Conservation (phyloP, 371 early-diverging fungal genomes). For the Chytridium lagenaria region DNA sequence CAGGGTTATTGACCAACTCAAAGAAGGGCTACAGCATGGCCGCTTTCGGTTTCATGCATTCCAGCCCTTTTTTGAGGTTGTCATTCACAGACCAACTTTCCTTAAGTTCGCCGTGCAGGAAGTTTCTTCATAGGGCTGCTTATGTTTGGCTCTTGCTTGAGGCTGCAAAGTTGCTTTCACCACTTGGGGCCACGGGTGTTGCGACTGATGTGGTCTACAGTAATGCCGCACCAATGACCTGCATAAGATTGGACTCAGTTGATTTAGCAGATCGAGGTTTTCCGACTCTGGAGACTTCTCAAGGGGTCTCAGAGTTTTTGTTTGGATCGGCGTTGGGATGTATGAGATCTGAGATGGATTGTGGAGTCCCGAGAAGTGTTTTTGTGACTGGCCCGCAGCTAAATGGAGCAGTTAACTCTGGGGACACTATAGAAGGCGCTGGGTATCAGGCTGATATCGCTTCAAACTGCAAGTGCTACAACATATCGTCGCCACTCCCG, state of each 20-base stretch:
- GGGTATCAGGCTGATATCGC: constrained; percentile 37
- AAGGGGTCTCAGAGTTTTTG: constrained; percentile 37
- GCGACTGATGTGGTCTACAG: background rate
- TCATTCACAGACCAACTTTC: constrained; percentile 36
- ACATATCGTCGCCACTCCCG: background rate
- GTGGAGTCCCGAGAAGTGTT: background rate
- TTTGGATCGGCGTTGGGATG: constrained; percentile 44
- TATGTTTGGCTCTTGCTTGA: constrained; percentile 32
- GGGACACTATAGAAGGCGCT: constrained; percentile 39
- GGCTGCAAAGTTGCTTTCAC: constrained; percentile 28
- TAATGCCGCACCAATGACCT: background rate
- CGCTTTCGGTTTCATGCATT: constrained; percentile 33
- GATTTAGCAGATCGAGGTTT: constrained; percentile 22
- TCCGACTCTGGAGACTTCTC: constrained; percentile 32
- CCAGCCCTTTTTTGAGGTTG: constrained; percentile 23
- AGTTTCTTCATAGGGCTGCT: constrained; percentile 19
- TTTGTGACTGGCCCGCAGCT: constrained; percentile 37
- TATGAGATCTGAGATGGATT: constrained; percentile 35
- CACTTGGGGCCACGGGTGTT: constrained; percentile 30
- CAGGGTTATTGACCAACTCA: constrained; percentile 13
- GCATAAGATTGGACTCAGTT: background rate
- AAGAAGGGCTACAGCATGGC: constrained; percentile 28
- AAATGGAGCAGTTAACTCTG: constrained; percentile 29
- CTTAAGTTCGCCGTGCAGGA: constrained; percentile 36
- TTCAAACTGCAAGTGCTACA: constrained; percentile 35